phyloP scores from a whole-genome alignment of 495 filamentous ascomycete species.

The Clavariopsis aquatica region DNA sequence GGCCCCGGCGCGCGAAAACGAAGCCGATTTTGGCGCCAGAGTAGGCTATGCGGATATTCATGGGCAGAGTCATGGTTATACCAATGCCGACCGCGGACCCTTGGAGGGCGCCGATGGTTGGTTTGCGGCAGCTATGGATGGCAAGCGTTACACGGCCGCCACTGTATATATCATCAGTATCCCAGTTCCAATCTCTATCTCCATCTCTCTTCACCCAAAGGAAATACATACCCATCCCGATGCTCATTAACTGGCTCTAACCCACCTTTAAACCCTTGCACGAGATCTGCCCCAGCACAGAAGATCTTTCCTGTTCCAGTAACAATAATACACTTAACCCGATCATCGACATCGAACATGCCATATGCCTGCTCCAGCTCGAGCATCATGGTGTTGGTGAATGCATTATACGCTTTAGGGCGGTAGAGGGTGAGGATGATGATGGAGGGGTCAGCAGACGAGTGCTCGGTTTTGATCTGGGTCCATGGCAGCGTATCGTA shows the following conservation, averaged over 20 bases:
- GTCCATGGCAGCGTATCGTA: slow-evolving; percentile 49
- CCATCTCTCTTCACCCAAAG: not conserved
- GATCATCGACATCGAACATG: slow-evolving; percentile 54
- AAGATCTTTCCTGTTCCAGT: slow-evolving; percentile 63
- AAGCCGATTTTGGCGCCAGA: slow-evolving; percentile 62
- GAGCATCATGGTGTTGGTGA: slow-evolving; percentile 57
- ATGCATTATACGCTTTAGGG: slow-evolving; percentile 63
- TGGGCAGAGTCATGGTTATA: slow-evolving; percentile 68
- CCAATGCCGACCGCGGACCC: slow-evolving; percentile 67
- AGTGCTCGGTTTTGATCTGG: slow-evolving; percentile 57
- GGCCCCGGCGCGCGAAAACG: slow-evolving; percentile 63
- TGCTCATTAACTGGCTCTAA: slow-evolving; percentile 45
- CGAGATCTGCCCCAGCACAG: slow-evolving; percentile 68
- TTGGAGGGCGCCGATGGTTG: slow-evolving; percentile 65
- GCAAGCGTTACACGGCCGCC: slow-evolving; percentile 60
- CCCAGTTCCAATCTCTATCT: not conserved
- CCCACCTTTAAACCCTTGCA: slow-evolving; percentile 51
- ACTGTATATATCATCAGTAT: slow-evolving; percentile 40
- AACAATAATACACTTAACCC: slow-evolving; percentile 58
- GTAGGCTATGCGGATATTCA: slow-evolving; percentile 59
- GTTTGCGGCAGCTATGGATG: slow-evolving; percentile 63
- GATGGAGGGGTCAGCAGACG: slow-evolving; percentile 53
- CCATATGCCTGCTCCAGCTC: slow-evolving; percentile 58
- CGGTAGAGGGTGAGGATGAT: slow-evolving; percentile 60
- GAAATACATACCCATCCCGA: slow-evolving; percentile 50